Conservation (phyloP, 352 stramenopile genomes). For the Phytophthora pseudosyringae region DNA sequence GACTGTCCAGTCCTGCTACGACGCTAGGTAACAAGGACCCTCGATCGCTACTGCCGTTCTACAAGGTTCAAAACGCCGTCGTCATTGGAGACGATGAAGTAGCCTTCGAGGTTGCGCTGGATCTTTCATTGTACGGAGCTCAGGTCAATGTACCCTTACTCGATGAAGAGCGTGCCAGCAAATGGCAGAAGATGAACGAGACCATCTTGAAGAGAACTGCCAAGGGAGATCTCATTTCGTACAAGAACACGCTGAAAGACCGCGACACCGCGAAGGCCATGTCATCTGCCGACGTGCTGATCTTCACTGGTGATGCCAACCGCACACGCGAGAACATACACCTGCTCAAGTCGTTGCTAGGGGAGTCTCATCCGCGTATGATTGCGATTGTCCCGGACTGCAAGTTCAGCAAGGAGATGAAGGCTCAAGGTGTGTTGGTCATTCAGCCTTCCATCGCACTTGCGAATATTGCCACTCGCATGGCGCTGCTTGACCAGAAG, state of each 20-base stretch:
- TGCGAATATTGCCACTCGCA: constrained; percentile 69
- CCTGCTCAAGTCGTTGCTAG: constrained; percentile 47
- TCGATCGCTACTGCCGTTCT: constrained; percentile 50
- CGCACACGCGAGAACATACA: constrained; percentile 61
- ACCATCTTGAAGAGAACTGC: constrained; percentile 52
- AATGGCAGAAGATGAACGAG: constrained; percentile 70
- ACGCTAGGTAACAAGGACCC: constrained; percentile 47
- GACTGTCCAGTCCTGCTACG: constrained; percentile 12
- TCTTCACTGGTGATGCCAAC: constrained; percentile 63
- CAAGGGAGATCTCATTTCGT: constrained; percentile 68
- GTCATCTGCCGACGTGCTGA: constrained; percentile 54
- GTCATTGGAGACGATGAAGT: constrained; percentile 69
- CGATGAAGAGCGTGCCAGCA: constrained; percentile 57
- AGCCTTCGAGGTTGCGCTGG: constrained; percentile 63
- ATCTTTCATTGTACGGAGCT: constrained; percentile 67
- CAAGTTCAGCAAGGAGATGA: constrained; percentile 53
- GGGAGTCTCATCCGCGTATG: constrained; percentile 51
- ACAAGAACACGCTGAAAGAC: constrained; percentile 69
- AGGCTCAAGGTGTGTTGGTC: constrained; percentile 58
- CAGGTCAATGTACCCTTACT: constrained; percentile 65
- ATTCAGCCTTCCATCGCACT: constrained; percentile 73
- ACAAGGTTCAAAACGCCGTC: constrained; percentile 55
- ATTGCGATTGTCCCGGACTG: constrained; percentile 61
- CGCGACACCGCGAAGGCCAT: constrained; percentile 42
- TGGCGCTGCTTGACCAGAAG: constrained; percentile 60